Evolutionary conservation across 768 basidiomycete species (phyloP), one percentile per base, ranked within the genome.

Genomic region (Boletus pseudo-olivaceus): DNA sequence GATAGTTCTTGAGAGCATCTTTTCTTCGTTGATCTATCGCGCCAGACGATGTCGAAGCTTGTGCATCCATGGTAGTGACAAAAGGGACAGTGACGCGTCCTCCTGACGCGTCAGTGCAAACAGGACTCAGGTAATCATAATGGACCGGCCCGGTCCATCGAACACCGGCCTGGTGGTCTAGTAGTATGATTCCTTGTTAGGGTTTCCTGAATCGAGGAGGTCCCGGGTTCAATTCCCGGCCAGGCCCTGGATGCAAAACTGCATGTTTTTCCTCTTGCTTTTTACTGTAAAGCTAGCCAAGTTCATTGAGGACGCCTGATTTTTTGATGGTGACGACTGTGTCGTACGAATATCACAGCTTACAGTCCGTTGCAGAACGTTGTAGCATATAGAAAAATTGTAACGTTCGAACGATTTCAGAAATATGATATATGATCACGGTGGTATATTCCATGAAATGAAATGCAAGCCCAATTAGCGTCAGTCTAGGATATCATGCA

Each of bases 1-100:
- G 79, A 65, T 93, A 93, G 34, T 75, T 79, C 61, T 84, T 89
- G 12, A 93, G 78, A 11, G 88, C 87, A 73, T 87, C 85, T 57
- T 78, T 76, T 65, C 84, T 80, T 53, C 87, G 82, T 61, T 87
- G 81, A 56, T 93, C 90, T 60, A 92, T 82, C 23, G 69, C 63
- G 37, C 76, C 77, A 15, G 85, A 76, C 9, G 85, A 85, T 57
- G 83, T 78, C 46, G 84, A 68, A 44, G 64, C 62, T 27, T 67
- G 67, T 60, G 60, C 45, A 32, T 70, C 67, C 67, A 69, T 69
- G 47, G 56, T 56, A 38, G 46, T 59, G 43, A 55, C 33, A n/a
- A 52, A 42, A 51, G 44, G n/a, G 14, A 53, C 14, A 39, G 32
- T 34, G 35, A 59, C 57, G 62, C 58, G 56, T 46, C 34, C 5